phyloP scores from a whole-genome alignment of 129 eudicot species.

The Flaveria sonorensis region DNA sequence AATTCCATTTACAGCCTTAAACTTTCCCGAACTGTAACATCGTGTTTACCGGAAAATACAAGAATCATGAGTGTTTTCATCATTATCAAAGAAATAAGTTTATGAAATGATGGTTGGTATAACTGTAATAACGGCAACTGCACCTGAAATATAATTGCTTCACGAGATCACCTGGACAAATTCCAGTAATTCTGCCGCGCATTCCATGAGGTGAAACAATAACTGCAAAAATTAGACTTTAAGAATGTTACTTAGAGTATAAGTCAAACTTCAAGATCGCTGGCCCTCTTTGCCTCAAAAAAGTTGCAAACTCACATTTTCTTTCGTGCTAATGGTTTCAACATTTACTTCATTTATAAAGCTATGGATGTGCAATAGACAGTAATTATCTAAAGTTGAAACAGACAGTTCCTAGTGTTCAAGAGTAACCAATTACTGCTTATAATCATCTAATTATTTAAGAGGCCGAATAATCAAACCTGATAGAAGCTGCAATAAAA shows the following conservation, averaged over 20 bases:
- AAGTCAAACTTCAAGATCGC: slow-evolving; percentile 17
- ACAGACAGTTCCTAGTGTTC: neutral
- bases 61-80: slow-evolving; percentile 7
- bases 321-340: neutral
- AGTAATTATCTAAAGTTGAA: neutral
- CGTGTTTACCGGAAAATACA: slow-evolving; percentile 20
- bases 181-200: slow-evolving; percentile 88
- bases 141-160: slow-evolving; percentile 89
- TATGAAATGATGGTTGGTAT: slow-evolving; percentile 1
- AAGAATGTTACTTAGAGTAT: slow-evolving; percentile 10
- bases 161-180: slow-evolving; percentile 95
- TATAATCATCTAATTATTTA: neutral
- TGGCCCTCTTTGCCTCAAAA: neutral
- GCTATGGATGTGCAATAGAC: neutral
- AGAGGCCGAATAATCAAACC: neutral
- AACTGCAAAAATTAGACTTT: slow-evolving; percentile 50
- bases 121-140: slow-evolving; percentile 8
- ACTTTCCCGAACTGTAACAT: slow-evolving; percentile 66
- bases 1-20: slow-evolving; percentile 64
- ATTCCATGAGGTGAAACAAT: slow-evolving; percentile 94
- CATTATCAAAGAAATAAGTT: neutral
- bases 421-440: neutral
- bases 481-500: neutral
- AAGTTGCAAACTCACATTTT: neutral
- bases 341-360: neutral